Base-by-base conservation (phyloP, 2,329 filamentous ascomycete species). In the Fusarium denticulatum region DNA sequence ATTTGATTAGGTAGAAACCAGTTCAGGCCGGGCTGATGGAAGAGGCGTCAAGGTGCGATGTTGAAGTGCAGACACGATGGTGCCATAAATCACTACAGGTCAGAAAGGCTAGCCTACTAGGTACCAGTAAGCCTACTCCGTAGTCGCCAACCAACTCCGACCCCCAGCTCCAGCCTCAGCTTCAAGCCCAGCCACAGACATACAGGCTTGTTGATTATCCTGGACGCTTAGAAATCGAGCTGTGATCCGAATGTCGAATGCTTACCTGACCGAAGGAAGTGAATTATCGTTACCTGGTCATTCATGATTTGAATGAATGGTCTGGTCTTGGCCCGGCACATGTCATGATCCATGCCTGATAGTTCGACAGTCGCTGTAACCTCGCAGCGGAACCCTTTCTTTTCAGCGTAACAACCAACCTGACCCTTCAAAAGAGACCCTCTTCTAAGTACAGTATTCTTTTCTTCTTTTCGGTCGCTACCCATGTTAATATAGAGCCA, bases 41-140 rank as follows among this genome's bases (percentile, higher is more conserved):
- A 73, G 59, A 69, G 69, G 69, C 68, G 64, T 57, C 39, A 39
- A 68, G 42, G 64, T 68, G 64, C 64, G 64, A 68, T 37, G 16
- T 40, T 28, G 47, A 71, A 62, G 58, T 71, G 63, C 52, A 68
- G 57, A 72, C 42, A 71, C 62, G 67, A 71, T 53, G 62, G 55
- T 67, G 63, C 64, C 53, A 68, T 68, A 36, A 43, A 61, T 36
- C 45, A 47, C 55, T 58, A 58, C n/a, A 37, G 46, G 24, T 37
- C 43, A 59, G n/a, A 63, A 36, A 63, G 34, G 40, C 52, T 63
- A 60, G 58, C 34, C 34, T 7, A 36, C 34, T 36, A 34, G 5
- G 28, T 30, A 14, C 30, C 14, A 37, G 26, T 37, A 15, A 36
- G 24, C 15, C 11, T 18, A 22, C n/a, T n/a, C n/a, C n/a, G n/a